Evolutionary conservation across 192 early-diverging fungal species (phyloP).

Genomic region (Diversispora epigaea): DNA sequence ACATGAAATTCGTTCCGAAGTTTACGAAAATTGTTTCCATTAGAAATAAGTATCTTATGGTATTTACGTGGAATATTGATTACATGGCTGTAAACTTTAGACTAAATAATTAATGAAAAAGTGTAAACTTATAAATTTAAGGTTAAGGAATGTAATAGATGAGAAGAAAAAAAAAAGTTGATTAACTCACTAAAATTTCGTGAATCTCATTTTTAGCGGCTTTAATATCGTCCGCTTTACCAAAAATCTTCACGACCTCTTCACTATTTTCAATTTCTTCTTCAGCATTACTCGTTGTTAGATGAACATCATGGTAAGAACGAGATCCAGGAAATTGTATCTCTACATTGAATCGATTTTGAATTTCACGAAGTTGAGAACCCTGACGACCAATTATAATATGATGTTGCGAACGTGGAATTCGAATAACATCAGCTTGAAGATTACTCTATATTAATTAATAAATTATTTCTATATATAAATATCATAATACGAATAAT

Average conservation of each 20-base stretch:
- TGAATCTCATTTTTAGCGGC: conserved; percentile 44
- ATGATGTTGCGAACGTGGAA: conserved; percentile 76
- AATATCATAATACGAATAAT: no score
- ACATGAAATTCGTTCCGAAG: conserved; percentile 65
- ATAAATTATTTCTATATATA: no score
- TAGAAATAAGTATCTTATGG: conserved; percentile 54
- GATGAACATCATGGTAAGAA: conserved; percentile 1
- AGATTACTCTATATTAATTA: conserved; percentile 3
- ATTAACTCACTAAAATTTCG: conserved; percentile 11
- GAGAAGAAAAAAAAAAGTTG: no score
- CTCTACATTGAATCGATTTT: conserved; percentile 63
- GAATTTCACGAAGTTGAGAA: conserved; percentile 65
- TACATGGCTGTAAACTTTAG: conserved; percentile 41
- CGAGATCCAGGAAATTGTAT: conserved; percentile 59
- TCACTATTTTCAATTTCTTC: conserved; percentile 28
- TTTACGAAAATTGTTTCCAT: conserved; percentile 52
- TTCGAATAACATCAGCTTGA: conserved; percentile 41
- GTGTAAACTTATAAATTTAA: conserved; percentile 37
- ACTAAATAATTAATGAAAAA: conserved; percentile 51
- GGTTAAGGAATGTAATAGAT: conserved; percentile 18
- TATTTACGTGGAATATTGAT: conserved; percentile 54
- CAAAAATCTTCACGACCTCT: conserved; percentile 54
- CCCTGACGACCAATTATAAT: conserved; percentile 82
- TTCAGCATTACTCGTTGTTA: background rate
- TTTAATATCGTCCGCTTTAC: conserved; percentile 56